Conservation (phyloP, 129 eudicot species). For the Apium graveolens region DNA sequence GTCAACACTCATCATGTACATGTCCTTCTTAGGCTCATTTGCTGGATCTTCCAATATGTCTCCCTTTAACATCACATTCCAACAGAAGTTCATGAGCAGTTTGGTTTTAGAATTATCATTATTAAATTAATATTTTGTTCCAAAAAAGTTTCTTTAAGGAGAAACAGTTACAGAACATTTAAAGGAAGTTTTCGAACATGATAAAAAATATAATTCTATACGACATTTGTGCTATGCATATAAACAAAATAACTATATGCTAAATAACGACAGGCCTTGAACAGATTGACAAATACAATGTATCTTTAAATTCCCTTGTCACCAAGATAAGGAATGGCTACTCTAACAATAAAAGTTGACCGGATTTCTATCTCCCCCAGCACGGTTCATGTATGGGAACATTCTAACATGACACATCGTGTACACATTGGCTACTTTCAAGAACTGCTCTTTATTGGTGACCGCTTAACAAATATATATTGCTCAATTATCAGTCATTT, state of each 20-base stretch:
- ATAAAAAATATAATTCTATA: not conserved
- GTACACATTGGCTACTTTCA: not conserved
- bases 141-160: not conserved
- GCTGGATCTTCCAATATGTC: conserved; percentile 97
- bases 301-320: not conserved
- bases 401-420: not conserved
- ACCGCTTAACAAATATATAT: not conserved
- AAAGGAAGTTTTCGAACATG: not conserved
- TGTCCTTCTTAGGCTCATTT: conserved; percentile 90
- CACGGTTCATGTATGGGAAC: not conserved
- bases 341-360: not conserved
- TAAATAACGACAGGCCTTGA: not conserved
- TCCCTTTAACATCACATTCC: conserved; percentile 38
- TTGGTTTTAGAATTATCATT: not conserved
- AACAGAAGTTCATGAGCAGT: not conserved
- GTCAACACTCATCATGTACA: conserved; percentile 90
- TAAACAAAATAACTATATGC: not conserved
- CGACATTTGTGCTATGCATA: not conserved
- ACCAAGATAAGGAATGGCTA: not conserved
- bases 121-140: not conserved
- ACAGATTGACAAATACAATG: not conserved
- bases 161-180: not conserved
- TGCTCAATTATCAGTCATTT: not conserved
- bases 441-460: not conserved
- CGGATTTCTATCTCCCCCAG: not conserved